These are phyloP conservation scores for Kondoa malvinella DNA, from an alignment of 768 basidiomycete genomes.

Conservation along the genomic window DNA sequence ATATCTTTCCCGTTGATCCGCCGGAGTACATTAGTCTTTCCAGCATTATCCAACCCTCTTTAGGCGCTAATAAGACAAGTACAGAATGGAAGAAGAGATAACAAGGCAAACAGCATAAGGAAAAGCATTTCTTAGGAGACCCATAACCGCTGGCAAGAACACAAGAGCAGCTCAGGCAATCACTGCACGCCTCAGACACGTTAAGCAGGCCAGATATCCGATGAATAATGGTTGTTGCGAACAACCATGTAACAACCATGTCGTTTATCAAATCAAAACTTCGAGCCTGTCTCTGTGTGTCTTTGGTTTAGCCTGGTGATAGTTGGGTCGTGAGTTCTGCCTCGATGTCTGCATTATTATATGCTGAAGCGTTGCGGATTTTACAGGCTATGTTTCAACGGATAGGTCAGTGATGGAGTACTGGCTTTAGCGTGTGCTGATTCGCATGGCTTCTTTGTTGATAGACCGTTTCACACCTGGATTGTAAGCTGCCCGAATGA, in stretches of 20 bases:
- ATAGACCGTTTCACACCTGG: not conserved
- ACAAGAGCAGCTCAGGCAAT: too few relatives aligned
- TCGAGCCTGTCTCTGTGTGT: not conserved
- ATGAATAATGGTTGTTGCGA: too few relatives aligned
- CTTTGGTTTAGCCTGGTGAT: not conserved
- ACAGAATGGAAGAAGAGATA: not conserved
- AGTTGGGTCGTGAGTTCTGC: not conserved
- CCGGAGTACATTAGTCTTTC: constrained; percentile 95
- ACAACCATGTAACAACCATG: constrained; percentile 3
- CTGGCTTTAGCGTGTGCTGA: too few relatives aligned
- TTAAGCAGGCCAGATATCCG: too few relatives aligned
- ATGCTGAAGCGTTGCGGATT: not conserved
- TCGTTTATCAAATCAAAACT: not conserved
- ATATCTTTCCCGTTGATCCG: constrained; percentile 87
- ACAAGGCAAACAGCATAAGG: constrained; percentile 57
- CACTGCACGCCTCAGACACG: not conserved
- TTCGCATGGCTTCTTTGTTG: too few relatives aligned
- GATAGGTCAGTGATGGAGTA: not conserved
- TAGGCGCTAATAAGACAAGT: not conserved
- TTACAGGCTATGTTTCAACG: not conserved
- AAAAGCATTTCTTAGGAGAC: constrained; percentile 88
- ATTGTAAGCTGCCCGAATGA: not conserved
- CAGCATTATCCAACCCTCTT: constrained; percentile 94
- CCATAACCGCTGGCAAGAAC: constrained; percentile 40
- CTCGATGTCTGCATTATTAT: not conserved